These are phyloP conservation scores for Ophiostoma pallidulum DNA, from an alignment of 2,329 filamentous ascomycete genomes.

Conservation along the genomic window DNA sequence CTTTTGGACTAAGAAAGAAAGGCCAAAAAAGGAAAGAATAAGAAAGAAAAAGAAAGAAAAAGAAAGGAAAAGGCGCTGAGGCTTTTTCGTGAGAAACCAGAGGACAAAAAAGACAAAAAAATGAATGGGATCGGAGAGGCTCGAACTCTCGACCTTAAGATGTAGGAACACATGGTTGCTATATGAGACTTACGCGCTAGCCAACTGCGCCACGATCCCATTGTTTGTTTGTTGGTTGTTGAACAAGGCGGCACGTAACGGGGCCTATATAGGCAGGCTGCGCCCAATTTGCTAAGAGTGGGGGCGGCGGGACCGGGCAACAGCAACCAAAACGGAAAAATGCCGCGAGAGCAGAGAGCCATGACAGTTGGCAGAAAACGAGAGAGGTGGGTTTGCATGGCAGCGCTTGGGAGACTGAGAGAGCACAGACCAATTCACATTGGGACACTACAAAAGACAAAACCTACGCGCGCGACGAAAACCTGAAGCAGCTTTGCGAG, in stretches of 20 bases:
- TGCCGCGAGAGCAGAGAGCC: no score
- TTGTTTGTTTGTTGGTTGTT: neutral
- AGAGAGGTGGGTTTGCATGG: no score
- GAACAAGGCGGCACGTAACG: neutral
- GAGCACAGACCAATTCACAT: no score
- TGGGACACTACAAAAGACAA: no score
- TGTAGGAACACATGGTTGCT: no score
- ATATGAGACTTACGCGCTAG: slow-evolving; percentile 11
- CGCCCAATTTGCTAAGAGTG: no score
- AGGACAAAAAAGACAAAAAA: slow-evolving; percentile 2
- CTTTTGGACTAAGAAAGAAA: no score
- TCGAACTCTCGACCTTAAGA: slow-evolving; percentile 19
- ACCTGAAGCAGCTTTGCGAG: slow-evolving; percentile 4
- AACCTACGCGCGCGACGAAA: neutral
- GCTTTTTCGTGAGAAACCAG: no score
- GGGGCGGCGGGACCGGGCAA: no score
- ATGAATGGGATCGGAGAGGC: slow-evolving; percentile 16
- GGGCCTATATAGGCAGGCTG: neutral
- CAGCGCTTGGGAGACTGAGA: no score
- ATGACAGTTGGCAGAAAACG: no score
- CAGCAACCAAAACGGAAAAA: no score
- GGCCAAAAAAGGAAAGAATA: neutral
- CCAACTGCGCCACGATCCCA: slow-evolving; percentile 11
- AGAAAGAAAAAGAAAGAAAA: neutral
- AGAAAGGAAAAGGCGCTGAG: neutral